phyloP scores from a whole-genome alignment of 306 rosid species.

The Pachyrhizus erosus region DNA sequence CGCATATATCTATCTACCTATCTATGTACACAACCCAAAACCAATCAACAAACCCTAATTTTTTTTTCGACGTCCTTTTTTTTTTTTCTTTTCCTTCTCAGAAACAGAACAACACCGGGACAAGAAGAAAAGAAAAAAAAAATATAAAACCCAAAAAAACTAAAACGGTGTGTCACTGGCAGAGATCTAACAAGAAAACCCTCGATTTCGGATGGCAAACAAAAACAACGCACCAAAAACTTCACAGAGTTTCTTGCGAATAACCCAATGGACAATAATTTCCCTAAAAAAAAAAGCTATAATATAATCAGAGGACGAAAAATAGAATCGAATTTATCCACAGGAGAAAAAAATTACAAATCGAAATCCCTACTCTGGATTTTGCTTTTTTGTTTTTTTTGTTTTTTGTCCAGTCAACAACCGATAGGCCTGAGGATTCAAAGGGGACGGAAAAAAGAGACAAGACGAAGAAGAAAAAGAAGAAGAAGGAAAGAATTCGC shows the following conservation, averaged over 20 bases:
- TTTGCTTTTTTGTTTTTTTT: not conserved
- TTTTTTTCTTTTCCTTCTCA: not conserved
- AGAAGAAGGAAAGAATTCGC: conserved; percentile 7
- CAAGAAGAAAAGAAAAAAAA: not conserved
- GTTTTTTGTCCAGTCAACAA: conserved; percentile 34
- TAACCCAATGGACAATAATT: conserved; percentile 36
- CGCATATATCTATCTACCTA: conserved; percentile 25
- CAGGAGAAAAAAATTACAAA: conserved; percentile 43
- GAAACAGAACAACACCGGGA: not conserved
- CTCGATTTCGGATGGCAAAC: conserved; percentile 93
- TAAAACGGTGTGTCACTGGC: conserved; percentile 1
- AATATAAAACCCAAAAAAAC: not conserved
- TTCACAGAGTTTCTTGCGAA: conserved; percentile 78
- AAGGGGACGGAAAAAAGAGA: not conserved
- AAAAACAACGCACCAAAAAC: conserved; percentile 96
- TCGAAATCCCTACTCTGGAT: conserved; percentile 31
- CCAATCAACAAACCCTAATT: conserved; percentile 44
- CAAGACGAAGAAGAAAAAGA: not conserved
- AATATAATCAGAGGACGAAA: conserved; percentile 35
- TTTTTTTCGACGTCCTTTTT: conserved; percentile 1
- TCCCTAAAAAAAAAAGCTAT: conserved; percentile 38
- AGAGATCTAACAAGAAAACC: conserved; percentile 81
- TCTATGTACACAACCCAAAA: conserved; percentile 44
- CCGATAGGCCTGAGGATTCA: conserved; percentile 24
- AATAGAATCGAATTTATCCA: conserved; percentile 52